Conservation (phyloP, 169 alveolate genomes). For the Plasmodium yoelii region DNA sequence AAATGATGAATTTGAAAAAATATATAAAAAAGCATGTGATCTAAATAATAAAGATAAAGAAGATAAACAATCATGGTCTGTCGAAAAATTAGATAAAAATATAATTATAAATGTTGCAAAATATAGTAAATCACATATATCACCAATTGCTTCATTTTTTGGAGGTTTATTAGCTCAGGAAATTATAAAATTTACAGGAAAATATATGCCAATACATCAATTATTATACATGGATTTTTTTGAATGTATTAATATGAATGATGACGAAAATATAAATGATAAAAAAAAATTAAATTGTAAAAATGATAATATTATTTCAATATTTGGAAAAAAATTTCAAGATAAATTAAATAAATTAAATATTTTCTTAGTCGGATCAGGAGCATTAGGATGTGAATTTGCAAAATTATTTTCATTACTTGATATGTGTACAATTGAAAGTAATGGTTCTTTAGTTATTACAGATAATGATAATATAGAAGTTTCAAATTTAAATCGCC, state of each 20-base stretch:
- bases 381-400: slow-evolving; percentile 99
- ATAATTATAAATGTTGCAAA: slow-evolving; percentile 87
- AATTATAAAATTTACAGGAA: slow-evolving; percentile 98
- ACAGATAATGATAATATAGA: slow-evolving; percentile 99
- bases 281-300: slow-evolving; percentile 74
- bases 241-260: slow-evolving; percentile 82
- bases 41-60: slow-evolving; percentile 76
- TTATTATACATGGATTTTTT: slow-evolving; percentile 96
- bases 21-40: slow-evolving; percentile 71
- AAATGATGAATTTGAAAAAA: slow-evolving; percentile 52
- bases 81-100: slow-evolving; percentile 90
- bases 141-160: slow-evolving; percentile 97
- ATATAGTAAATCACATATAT: slow-evolving; percentile 87
- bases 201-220: slow-evolving; percentile 97
- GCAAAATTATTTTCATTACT: slow-evolving; percentile 96
- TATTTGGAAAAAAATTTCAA: slow-evolving; percentile 80
- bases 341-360: slow-evolving; percentile 77
- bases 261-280: slow-evolving; percentile 78
- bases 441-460: slow-evolving; percentile 90
- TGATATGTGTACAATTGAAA: slow-evolving; percentile 92
- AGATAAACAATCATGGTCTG: slow-evolving; percentile 78
- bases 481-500: slow-evolving; percentile 97
- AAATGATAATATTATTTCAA: slow-evolving; percentile 79
- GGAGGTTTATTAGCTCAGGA: slow-evolving; percentile 98
- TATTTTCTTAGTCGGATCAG: slow-evolving; percentile 95